These are phyloP conservation scores for Cladophialophora exuberans DNA, from an alignment of 2,329 filamentous ascomycete species.

Conservation along the genomic window DNA sequence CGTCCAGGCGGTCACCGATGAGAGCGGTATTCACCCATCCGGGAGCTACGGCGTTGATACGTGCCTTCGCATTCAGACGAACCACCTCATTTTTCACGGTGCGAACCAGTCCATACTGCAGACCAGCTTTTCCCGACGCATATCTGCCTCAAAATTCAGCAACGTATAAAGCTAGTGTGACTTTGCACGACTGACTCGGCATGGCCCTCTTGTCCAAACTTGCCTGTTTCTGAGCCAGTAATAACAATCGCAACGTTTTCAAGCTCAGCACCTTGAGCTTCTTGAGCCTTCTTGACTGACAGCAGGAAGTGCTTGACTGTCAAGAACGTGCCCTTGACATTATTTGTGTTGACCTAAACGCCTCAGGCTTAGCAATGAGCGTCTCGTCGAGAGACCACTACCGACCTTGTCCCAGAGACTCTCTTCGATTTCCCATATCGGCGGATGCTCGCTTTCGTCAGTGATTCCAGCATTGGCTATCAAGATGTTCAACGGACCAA, in stretches of 20 bases:
- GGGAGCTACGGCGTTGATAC: slow-evolving; percentile 58
- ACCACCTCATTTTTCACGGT: slow-evolving; percentile 61
- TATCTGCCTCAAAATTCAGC: slow-evolving; percentile 36
- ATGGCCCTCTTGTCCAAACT: slow-evolving; percentile 55
- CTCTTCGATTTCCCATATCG: slow-evolving; percentile 57
- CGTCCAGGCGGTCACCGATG: slow-evolving; percentile 54
- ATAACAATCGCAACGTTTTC: slow-evolving; percentile 57
- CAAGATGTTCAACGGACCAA: slow-evolving; percentile 57
- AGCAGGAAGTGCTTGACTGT: slow-evolving; percentile 60
- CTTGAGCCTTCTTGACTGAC: slow-evolving; percentile 46
- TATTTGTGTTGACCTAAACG: slow-evolving; percentile 47
- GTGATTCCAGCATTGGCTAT: slow-evolving; percentile 58
- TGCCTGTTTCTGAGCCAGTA: slow-evolving; percentile 56
- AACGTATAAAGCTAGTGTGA: no score
- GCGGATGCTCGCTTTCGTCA: slow-evolving; percentile 52
- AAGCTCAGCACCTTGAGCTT: slow-evolving; percentile 44
- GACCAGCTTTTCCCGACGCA: slow-evolving; percentile 54
- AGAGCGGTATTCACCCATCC: slow-evolving; percentile 54
- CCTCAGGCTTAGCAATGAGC: not conserved
- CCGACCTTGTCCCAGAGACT: slow-evolving; percentile 56
- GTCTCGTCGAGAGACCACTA: slow-evolving; percentile 40
- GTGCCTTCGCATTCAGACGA: slow-evolving; percentile 52
- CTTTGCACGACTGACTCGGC: slow-evolving; percentile 43
- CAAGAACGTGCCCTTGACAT: slow-evolving; percentile 57
- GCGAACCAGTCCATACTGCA: slow-evolving; percentile 58